Evolutionary conservation across 2,329 filamentous ascomycete species (phyloP).

Genomic region (Cytospora schulzeri): DNA sequence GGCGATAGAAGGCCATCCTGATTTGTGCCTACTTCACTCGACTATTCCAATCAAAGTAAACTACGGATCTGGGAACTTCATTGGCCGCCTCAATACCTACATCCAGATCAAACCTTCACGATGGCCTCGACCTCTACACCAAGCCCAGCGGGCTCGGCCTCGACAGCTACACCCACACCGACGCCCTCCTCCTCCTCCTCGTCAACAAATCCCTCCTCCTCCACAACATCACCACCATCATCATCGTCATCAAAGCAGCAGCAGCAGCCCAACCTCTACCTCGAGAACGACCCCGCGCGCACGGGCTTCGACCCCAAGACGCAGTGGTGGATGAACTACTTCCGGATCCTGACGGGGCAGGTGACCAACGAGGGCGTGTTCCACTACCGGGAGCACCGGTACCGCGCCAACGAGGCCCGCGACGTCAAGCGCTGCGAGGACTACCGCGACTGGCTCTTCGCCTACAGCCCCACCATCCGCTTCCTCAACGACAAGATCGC

Average conservation of each 20-base stretch:
- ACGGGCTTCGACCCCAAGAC: conserved; percentile 65
- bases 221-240: conserved; percentile 13
- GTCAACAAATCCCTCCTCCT: conserved; percentile 15
- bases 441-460: conserved; percentile 80
- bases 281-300: conserved; percentile 60
- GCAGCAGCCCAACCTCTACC: conserved; percentile 37
- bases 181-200: conserved; percentile 7
- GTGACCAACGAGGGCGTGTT: conserved; percentile 70
- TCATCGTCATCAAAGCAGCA: no score
- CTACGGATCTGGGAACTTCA: background rate
- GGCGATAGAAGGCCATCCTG: background rate
- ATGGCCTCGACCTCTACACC: conserved; percentile 27
- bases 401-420: conserved; percentile 71
- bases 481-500: conserved; percentile 84
- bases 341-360: conserved; percentile 74
- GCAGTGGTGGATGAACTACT: conserved; percentile 80
- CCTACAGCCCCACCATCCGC: conserved; percentile 81
- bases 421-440: conserved; percentile 83
- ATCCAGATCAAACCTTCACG: conserved; percentile 25
- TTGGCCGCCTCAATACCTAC: background rate
- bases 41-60: background rate
- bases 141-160: conserved; percentile 17
- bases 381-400: conserved; percentile 77
- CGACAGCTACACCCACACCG: conserved; percentile 1
- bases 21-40: background rate